These are phyloP conservation scores for Aquilaria yunnanensis DNA, from an alignment of 345 rosid genomes.

Conservation along the genomic window DNA sequence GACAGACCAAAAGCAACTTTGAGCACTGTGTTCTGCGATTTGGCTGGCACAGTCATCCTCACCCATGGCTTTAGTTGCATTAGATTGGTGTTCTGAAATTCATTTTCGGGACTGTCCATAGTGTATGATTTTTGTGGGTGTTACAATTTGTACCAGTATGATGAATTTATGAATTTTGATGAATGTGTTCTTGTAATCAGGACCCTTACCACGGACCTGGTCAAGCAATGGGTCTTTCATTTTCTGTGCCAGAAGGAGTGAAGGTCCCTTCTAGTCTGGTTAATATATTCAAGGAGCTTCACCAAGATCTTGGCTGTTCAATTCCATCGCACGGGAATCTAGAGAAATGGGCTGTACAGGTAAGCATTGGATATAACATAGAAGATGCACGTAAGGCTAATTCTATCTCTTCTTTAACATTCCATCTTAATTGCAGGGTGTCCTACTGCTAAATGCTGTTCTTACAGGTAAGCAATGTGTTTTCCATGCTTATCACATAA, in stretches of 20 bases:
- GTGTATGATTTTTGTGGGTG: too few species aligned
- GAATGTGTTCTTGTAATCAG: slow-evolving; percentile 17
- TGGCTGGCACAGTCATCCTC: too few species aligned
- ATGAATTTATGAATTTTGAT: too few species aligned
- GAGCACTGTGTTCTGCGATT: too few species aligned
- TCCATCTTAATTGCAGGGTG: slow-evolving; percentile 47
- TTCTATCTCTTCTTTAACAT: background rate
- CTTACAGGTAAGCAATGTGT: slow-evolving; percentile 79
- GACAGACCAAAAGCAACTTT: too few species aligned
- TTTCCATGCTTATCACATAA: background rate
- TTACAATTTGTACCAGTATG: too few species aligned
- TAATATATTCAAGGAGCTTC: slow-evolving; percentile 89
- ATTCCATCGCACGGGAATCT: slow-evolving; percentile 88
- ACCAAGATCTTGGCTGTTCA: slow-evolving; percentile 77
- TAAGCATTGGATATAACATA: slow-evolving; percentile 9
- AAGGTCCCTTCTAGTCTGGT: slow-evolving; percentile 79
- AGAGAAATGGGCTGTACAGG: slow-evolving; percentile 88
- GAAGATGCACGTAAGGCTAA: background rate
- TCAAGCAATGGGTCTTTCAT: slow-evolving; percentile 97
- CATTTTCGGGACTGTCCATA: too few species aligned
- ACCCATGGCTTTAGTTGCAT: too few species aligned
- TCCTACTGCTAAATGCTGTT: slow-evolving; percentile 81
- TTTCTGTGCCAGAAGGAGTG: slow-evolving; percentile 81
- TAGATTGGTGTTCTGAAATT: too few species aligned
- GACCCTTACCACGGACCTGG: slow-evolving; percentile 98